Evolutionary conservation across 2,329 filamentous ascomycete species (phyloP), one percentile per base, ranked within the genome.

Genomic region (Didymella pomorum): DNA sequence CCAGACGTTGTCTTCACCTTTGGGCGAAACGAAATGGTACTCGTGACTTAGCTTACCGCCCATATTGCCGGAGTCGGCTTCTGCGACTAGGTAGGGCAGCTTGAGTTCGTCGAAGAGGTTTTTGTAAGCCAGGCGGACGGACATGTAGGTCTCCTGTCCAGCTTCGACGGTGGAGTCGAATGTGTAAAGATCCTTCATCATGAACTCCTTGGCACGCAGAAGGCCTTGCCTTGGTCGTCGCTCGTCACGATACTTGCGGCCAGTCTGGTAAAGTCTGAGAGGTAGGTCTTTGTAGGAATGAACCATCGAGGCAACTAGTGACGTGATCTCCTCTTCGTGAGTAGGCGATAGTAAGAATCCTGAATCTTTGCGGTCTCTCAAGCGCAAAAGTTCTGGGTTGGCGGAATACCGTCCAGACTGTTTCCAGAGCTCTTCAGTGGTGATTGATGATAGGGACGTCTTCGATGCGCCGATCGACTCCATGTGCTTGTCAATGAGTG

Each of bases 171-270:
- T 89, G 33, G 83, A 79, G 71, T 99, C 95, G 71, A 99, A 99
- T 0, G 93, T 97, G 75, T 99, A 99, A 1, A 99, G 84, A 76
- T 99, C 95, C 77, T 99, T 99, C 95, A 99, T 99, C 67, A 92
- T 79, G 70, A 99, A 99, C 71, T 99, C 95, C 61, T 93, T 88
- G 0, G 92, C 90, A 10, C 95, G 88, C 9, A 99, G 81, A 2
- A 99, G 82, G 12, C 95, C 95, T 68, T 96, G 91, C 29, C 95
- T 86, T 20, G 95, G 95, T 25, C 95, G 86, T 56, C 89, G 85
- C 78, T 99, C 95, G 79, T 99, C 95, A 47, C 95, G 87, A 72
- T 98, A 99, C 77, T 99, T 99, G 45, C 94, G 86, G 28, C 92
- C 89, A 47, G 95, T 95, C 74, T 99, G 95, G 71, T 98, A 99